Percentiles rank a stretch among this genome's conserved stretches.
Conservation (phyloP, 2,329 filamentous ascomycete species). For the Fonsecaea nubica region DNA sequence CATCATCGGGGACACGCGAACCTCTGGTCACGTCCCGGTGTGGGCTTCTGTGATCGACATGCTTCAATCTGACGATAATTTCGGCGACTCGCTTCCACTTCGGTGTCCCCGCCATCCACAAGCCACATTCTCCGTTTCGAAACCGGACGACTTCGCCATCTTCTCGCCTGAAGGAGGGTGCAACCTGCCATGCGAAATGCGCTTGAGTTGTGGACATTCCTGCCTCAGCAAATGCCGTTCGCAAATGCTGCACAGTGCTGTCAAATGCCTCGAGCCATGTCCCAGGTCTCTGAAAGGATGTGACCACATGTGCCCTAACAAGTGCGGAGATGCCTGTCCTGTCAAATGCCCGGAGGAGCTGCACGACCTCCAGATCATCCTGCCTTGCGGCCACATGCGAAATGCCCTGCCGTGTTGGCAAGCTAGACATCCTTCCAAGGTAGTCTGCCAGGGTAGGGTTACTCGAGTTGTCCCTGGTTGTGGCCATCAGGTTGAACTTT, state of each 20-base stretch:
- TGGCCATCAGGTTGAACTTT: not conserved
- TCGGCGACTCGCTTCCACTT: conserved; percentile 61
- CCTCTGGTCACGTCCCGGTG: conserved; percentile 56
- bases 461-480: not conserved
- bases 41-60: conserved; percentile 49
- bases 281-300: conserved; percentile 47
- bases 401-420: conserved; percentile 46
- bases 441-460: conserved; percentile 55
- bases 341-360: conserved; percentile 35
- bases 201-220: conserved; percentile 54
- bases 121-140: conserved; percentile 57
- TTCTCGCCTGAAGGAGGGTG: conserved; percentile 69
- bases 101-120: conserved; percentile 67
- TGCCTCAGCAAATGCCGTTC: conserved; percentile 56
- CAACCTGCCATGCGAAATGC: conserved; percentile 54
- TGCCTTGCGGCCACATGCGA: conserved; percentile 46
- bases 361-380: conserved; percentile 34
- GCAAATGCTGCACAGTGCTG: conserved; percentile 49
- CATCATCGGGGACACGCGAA: conserved; percentile 70
- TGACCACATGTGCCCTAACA: conserved; percentile 49
- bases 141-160: conserved; percentile 64
- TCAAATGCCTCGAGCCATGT: conserved; percentile 53
- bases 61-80: conserved; percentile 52
- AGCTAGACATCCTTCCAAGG: conserved; percentile 51
- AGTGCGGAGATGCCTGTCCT: conserved; percentile 51